phyloP scores from a whole-genome alignment of 768 basidiomycete genomes.

The Amanita exitialis region DNA sequence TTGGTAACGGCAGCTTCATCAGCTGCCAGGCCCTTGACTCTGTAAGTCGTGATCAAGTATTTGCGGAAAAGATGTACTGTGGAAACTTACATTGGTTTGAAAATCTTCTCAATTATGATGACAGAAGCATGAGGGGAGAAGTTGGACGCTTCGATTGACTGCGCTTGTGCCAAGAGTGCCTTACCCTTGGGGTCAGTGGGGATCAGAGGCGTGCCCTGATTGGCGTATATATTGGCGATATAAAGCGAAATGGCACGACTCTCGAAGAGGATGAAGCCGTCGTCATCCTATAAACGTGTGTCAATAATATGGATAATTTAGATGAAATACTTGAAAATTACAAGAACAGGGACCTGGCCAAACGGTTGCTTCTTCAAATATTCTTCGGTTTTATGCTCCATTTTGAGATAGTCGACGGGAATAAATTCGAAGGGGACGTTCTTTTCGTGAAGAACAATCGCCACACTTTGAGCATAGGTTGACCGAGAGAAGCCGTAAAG shows the following conservation, averaged over 20 bases:
- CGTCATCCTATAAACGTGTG: constrained; percentile 33
- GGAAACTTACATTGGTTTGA: constrained; percentile 20
- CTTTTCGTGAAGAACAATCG: constrained; percentile 33
- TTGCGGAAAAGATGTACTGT: not conserved
- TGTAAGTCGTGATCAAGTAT: constrained; percentile 1
- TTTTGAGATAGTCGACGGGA: constrained; percentile 22
- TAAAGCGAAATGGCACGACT: constrained; percentile 55
- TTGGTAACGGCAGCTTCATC: constrained; percentile 16
- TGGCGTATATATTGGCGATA: constrained; percentile 41
- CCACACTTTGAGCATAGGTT: constrained; percentile 37
- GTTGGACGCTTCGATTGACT: constrained; percentile 39
- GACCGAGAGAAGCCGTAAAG: constrained; percentile 31
- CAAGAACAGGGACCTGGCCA: constrained; percentile 24
- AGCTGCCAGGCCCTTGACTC: constrained; percentile 14
- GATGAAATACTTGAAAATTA: not conserved
- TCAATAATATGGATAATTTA: not conserved
- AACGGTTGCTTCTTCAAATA: constrained; percentile 39
- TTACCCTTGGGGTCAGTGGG: constrained; percentile 28
- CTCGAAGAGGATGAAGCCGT: constrained; percentile 58
- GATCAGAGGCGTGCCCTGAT: constrained; percentile 39
- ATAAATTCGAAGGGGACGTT: constrained; percentile 36
- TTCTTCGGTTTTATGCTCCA: constrained; percentile 28
- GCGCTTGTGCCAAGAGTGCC: constrained; percentile 43
- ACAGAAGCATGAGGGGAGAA: constrained; percentile 38
- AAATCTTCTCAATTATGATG: too few relatives aligned